Evolutionary conservation across 2,329 filamentous ascomycete species (phyloP).

Genomic region (Hypoxylon sp.): DNA sequence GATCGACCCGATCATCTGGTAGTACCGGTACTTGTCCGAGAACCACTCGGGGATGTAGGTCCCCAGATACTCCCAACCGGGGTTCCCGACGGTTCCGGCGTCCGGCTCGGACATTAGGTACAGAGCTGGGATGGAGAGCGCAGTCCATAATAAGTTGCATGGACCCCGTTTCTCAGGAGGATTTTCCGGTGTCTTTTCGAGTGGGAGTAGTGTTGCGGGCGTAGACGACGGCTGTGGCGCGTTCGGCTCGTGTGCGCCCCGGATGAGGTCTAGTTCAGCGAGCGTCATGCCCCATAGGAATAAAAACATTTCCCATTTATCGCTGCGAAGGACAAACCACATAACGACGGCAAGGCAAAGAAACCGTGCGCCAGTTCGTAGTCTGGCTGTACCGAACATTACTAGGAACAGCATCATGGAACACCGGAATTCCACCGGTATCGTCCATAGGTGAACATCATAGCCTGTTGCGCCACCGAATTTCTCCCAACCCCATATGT

Average conservation of each 20-base stretch:
- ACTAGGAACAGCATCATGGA: conserved; percentile 71
- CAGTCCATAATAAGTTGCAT: conserved; percentile 56
- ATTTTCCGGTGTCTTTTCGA: conserved; percentile 38
- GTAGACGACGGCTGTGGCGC: conserved; percentile 25
- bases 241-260: conserved; percentile 60
- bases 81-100: conserved; percentile 59
- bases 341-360: conserved; percentile 59
- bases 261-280: conserved; percentile 68
- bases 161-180: conserved; percentile 28
- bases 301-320: conserved; percentile 69
- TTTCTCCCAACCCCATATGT: conserved; percentile 66
- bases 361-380: conserved; percentile 61
- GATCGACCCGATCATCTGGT: conserved; percentile 68
- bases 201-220: conserved; percentile 45
- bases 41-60: conserved; percentile 66
- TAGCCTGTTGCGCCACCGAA: conserved; percentile 66
- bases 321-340: conserved; percentile 63
- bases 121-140: conserved; percentile 64
- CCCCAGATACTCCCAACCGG: conserved; percentile 66
- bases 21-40: conserved; percentile 67
- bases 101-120: conserved; percentile 68
- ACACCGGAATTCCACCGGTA: conserved; percentile 72
- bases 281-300: conserved; percentile 69
- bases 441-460: conserved; percentile 74
- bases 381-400: conserved; percentile 64